phyloP scores from a whole-genome alignment of 345 rosid genomes.

The Reutealis trisperma region DNA sequence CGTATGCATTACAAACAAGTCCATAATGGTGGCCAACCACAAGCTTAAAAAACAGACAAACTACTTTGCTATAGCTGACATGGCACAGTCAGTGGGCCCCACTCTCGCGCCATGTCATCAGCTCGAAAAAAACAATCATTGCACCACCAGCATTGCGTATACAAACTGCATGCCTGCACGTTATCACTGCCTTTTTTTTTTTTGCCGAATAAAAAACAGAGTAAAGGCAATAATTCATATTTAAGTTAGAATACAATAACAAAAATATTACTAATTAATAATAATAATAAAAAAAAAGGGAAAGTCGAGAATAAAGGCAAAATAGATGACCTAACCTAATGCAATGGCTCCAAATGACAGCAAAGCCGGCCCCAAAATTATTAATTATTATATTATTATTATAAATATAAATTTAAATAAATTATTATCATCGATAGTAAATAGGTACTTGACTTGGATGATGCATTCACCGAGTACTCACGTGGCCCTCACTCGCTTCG shows the following conservation, averaged over 20 bases:
- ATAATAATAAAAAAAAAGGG: background rate
- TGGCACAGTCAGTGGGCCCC: background rate
- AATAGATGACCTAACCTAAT: conserved; percentile 21
- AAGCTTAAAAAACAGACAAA: background rate
- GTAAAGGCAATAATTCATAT: too few species aligned
- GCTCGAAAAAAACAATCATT: too few species aligned
- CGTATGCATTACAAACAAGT: too few species aligned
- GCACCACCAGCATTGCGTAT: background rate
- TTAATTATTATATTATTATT: too few species aligned
- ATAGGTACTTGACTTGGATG: too few species aligned
- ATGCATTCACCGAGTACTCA: too few species aligned
- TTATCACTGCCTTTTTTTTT: background rate
- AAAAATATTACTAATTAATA: background rate
- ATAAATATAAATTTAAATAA: too few species aligned
- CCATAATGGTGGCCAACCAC: too few species aligned
- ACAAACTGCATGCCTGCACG: background rate
- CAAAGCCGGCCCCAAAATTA: conserved; percentile 26
- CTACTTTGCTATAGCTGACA: background rate
- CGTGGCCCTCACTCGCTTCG: too few species aligned
- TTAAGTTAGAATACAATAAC: too few species aligned
- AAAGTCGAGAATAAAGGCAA: background rate
- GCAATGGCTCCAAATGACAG: conserved; percentile 28
- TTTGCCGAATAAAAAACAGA: background rate
- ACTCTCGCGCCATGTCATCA: background rate
- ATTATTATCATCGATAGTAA: too few species aligned